phyloP scores from a whole-genome alignment of 495 filamentous ascomycete genomes.

The Saxophila tyrrhenica region DNA sequence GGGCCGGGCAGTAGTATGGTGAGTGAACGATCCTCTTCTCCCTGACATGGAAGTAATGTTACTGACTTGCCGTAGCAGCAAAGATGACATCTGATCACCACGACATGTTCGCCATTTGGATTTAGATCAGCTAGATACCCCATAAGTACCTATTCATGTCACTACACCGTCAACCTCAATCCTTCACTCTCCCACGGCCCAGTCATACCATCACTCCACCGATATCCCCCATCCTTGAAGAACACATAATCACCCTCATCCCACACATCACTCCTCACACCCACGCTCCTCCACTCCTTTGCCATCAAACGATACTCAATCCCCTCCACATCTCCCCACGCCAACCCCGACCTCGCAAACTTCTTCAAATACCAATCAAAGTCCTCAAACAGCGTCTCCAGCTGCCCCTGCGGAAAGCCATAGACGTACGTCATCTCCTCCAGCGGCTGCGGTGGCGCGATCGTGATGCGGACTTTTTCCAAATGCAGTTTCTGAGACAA shows the following conservation, averaged over 20 bases:
- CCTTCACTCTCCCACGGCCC: too few relatives aligned
- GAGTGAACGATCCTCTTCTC: neutral
- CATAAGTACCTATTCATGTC: neutral
- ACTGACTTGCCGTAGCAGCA: too few relatives aligned
- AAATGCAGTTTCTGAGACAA: neutral
- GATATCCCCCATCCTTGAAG: conserved; percentile 2
- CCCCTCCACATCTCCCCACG: neutral
- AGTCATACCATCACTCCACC: too few relatives aligned
- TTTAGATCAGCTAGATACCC: neutral
- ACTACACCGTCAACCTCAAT: neutral
- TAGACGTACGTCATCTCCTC: conserved; percentile 1
- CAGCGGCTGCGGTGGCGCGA: neutral
- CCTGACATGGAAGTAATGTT: neutral
- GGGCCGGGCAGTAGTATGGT: conserved; percentile 7
- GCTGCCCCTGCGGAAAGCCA: neutral
- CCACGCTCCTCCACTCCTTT: neutral
- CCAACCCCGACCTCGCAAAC: conserved; percentile 1
- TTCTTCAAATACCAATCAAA: neutral
- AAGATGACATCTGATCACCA: neutral
- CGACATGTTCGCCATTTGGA: neutral
- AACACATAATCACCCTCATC: conserved; percentile 5
- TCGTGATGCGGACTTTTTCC: neutral
- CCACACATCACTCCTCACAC: neutral
- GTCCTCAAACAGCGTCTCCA: neutral
- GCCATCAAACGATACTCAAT: neutral